Evolutionary conservation across 352 stramenopile species (phyloP).

Genomic region (Phytophthora foliorum): DNA sequence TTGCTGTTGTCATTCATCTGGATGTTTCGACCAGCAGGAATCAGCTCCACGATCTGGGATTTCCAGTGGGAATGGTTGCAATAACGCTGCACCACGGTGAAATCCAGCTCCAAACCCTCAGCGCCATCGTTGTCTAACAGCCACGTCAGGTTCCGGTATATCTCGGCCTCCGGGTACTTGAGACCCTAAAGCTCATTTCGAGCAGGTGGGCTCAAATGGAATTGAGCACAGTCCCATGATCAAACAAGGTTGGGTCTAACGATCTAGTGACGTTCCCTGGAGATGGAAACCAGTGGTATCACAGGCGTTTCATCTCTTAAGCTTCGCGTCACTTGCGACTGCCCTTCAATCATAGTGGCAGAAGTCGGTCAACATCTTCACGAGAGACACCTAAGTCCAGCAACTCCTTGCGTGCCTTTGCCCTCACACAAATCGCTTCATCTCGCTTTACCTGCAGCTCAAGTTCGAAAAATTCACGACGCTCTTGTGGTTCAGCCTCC

Average conservation of each 20-base stretch:
- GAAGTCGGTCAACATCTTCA: conserved; percentile 46
- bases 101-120: conserved; percentile 63
- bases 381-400: conserved; percentile 44
- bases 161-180: conserved; percentile 77
- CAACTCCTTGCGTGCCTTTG: conserved; percentile 50
- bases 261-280: too few relatives aligned
- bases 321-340: background rate
- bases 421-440: conserved; percentile 44
- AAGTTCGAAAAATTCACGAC: conserved; percentile 50
- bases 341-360: conserved; percentile 35
- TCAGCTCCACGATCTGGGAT: conserved; percentile 63
- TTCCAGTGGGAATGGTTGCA: conserved; percentile 10
- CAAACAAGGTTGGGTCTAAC: too few relatives aligned
- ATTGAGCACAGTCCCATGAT: too few relatives aligned
- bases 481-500: conserved; percentile 32
- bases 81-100: conserved; percentile 57
- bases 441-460: conserved; percentile 53
- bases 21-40: conserved; percentile 67
- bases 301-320: too few relatives aligned
- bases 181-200: too few relatives aligned
- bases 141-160: conserved; percentile 69
- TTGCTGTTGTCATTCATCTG: conserved; percentile 97
- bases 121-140: conserved; percentile 67
- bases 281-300: too few relatives aligned
- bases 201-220: too few relatives aligned